These are phyloP conservation scores for Boletus tomentosulus DNA, from an alignment of 768 basidiomycete species.

Conservation along the genomic window DNA sequence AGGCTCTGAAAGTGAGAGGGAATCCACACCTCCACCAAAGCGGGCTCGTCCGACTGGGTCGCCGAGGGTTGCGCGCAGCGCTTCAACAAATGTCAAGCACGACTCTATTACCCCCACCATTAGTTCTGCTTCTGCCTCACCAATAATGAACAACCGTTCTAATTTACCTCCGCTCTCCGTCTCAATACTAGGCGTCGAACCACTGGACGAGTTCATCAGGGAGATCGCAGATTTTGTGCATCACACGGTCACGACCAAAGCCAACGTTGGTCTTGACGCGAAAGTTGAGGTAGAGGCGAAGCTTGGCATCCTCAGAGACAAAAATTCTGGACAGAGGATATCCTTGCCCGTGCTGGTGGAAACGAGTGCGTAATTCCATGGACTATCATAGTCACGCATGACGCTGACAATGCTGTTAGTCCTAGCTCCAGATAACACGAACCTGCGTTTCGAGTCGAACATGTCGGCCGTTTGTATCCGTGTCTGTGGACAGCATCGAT, in stretches of 20 bases:
- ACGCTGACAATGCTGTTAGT: conserved; percentile 44
- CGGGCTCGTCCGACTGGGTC: conserved; percentile 35
- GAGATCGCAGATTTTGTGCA: conserved; percentile 88
- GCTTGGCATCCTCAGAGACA: conserved; percentile 71
- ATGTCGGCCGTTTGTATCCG: conserved; percentile 73
- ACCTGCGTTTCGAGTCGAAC: conserved; percentile 84
- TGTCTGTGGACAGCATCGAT: conserved; percentile 2
- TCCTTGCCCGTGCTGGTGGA: conserved; percentile 74
- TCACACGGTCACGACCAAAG: conserved; percentile 58
- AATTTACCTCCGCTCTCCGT: conserved; percentile 62
- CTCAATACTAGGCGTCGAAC: conserved; percentile 85
- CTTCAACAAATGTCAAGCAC: conserved; percentile 23
- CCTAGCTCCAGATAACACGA: conserved; percentile 53
- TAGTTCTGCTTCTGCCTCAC: conserved; percentile 9
- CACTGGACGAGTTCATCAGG: conserved; percentile 88
- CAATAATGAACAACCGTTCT: conserved; percentile 25
- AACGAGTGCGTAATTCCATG: conserved; percentile 57
- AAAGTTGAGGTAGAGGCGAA: conserved; percentile 88
- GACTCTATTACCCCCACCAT: conserved; percentile 6
- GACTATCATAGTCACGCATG: not conserved
- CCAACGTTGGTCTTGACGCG: conserved; percentile 45
- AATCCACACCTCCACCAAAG: conserved; percentile 29
- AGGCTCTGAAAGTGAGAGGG: conserved; percentile 27
- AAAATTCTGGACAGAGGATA: conserved; percentile 51
- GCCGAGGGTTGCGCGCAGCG: conserved; percentile 20